phyloP scores from a whole-genome alignment of 768 basidiomycete species.

The Naematelia aurantialba region DNA sequence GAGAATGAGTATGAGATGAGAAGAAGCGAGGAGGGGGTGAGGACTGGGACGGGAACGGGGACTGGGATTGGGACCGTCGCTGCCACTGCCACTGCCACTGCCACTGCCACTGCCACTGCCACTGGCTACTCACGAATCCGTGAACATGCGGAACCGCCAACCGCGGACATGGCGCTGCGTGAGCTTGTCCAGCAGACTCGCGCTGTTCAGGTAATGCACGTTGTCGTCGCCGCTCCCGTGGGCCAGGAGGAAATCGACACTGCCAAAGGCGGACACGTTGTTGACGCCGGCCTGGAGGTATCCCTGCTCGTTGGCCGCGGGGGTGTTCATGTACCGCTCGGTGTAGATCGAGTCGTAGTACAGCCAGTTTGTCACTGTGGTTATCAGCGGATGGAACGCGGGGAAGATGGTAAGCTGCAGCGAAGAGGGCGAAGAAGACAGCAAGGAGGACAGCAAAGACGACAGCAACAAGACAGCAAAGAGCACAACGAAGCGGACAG shows the following conservation, averaged over 20 bases:
- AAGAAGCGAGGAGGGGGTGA: background rate
- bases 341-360: constrained; percentile 85
- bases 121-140: constrained; percentile 85
- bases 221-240: constrained; percentile 97
- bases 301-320: constrained; percentile 71
- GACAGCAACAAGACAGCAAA: too few species aligned
- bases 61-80: too few species aligned
- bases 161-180: constrained; percentile 69
- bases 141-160: constrained; percentile 86
- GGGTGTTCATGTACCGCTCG: constrained; percentile 92
- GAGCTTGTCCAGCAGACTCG: constrained; percentile 88
- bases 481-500: too few species aligned
- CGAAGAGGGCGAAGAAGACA: too few species aligned
- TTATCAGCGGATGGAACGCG: too few species aligned
- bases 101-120: too few species aligned
- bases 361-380: constrained; percentile 46
- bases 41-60: too few species aligned
- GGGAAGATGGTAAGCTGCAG: too few species aligned
- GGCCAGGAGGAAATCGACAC: constrained; percentile 72
- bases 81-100: too few species aligned
- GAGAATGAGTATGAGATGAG: constrained; percentile 7
- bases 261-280: constrained; percentile 75
- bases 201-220: constrained; percentile 85
- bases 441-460: too few species aligned
- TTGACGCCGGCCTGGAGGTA: constrained; percentile 85